Percentiles rank a stretch among this genome's conserved stretches.
These are phyloP conservation scores for Capsicum pubescens DNA, from an alignment of 257 asterid species.

Conservation along the genomic window DNA sequence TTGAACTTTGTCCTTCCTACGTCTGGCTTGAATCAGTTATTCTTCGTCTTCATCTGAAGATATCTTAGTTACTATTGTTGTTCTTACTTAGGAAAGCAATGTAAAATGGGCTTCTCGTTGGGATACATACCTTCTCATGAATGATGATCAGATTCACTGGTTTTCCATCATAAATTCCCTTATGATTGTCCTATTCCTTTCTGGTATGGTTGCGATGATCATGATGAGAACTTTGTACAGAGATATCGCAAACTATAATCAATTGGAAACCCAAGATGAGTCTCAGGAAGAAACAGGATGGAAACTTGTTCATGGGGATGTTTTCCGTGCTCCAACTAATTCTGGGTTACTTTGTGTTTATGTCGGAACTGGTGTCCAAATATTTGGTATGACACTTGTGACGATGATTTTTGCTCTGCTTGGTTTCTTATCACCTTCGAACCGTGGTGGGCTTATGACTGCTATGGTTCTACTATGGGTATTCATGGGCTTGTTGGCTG, in stretches of 20 bases:
- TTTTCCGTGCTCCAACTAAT: conserved; percentile 68
- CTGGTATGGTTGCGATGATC: conserved; percentile 97
- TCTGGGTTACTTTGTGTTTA: conserved; percentile 80
- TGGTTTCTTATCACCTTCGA: conserved; percentile 90
- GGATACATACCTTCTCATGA: conserved; percentile 96
- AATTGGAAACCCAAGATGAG: conserved; percentile 88
- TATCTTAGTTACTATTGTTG: conserved; percentile 24
- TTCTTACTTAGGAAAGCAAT: conserved; percentile 63
- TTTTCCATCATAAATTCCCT: conserved; percentile 89
- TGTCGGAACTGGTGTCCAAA: conserved; percentile 85
- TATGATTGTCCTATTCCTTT: conserved; percentile 92
- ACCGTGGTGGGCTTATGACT: conserved; percentile 91
- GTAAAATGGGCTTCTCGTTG: conserved; percentile 95
- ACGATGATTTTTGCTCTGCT: conserved; percentile 82
- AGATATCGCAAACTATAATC: conserved; percentile 91
- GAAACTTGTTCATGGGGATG: conserved; percentile 94
- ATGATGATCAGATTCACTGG: conserved; percentile 94
- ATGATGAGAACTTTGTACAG: conserved; percentile 91
- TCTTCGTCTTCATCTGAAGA: background rate
- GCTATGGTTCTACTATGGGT: conserved; percentile 96
- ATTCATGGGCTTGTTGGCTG: conserved; percentile 87
- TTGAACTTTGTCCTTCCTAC: conserved; percentile 11
- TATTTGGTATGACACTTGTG: conserved; percentile 83
- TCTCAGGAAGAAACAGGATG: conserved; percentile 95
- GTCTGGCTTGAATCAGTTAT: conserved; percentile 12